Base-by-base conservation (phyloP, 306 rosid genomes). In the Benincasa hispida region DNA sequence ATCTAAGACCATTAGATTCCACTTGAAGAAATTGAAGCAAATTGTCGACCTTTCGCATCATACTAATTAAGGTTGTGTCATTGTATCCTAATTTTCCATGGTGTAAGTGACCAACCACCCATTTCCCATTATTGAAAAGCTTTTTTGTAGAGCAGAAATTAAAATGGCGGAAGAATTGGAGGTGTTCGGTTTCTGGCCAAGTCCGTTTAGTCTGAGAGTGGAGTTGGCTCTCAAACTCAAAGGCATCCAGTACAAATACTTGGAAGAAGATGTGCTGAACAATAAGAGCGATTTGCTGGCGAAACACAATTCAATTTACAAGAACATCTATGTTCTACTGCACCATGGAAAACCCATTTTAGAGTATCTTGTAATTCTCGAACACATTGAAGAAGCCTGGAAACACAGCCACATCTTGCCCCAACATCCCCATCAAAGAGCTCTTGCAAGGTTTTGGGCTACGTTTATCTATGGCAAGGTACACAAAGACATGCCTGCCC, bases 161-260 rank as follows among this genome's bases (percentile, higher is more conserved):
- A 45, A 41, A 12, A 45, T 45, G 51, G 51, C 1, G 5, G 22
- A 7, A 61, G 9, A 15, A 14, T 0, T 65, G 25, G 48, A 65
- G 27, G 47, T 65, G 5, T 65, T 65, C 7, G 72, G 72, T 3
- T 10, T 37, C 2, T 35, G 45, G 25, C 1, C 15, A 19, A 35
- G 96, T 79, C 86, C 88, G 0, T 85, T 80, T 57, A 84, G 83
- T 37, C 35, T 75, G 48, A 87, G 88, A 48, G 85, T 85, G 4
- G 78, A 81, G 2, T 75, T 87, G 1, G 93, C 91, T 54, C 88
- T 90, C 25, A 83, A 76, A 1, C 47, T 92, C 34, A 92, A 92
- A 80, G 93, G 87, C 18, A 65, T 92, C 13, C 54, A 82, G 0
- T 87, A 82, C 75, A 58, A 81, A 53, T 86, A 39, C 76, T 0